These are phyloP conservation scores for Penicillium cosmopolitanum DNA, from an alignment of 495 filamentous ascomycete genomes.

Conservation along the genomic window DNA sequence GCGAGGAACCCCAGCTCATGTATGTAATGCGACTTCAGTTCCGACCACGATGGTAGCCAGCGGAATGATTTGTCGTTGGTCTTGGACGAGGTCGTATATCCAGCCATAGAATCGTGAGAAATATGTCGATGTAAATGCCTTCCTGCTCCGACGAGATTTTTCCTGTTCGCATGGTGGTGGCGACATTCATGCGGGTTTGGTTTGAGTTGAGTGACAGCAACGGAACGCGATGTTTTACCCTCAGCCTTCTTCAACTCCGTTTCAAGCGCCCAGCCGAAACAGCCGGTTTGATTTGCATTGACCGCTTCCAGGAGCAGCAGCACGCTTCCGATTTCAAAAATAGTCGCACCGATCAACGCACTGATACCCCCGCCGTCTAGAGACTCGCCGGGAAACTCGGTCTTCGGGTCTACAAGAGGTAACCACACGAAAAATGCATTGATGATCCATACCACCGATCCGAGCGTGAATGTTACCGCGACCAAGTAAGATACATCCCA, in stretches of 20 bases:
- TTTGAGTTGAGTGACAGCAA: conserved; percentile 25
- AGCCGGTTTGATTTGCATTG: conserved; percentile 66
- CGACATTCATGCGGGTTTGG: conserved; percentile 40
- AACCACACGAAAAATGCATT: conserved; percentile 72
- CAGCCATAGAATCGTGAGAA: conserved; percentile 1
- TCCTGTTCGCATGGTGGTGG: conserved; percentile 61
- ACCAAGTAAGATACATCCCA: conserved; percentile 75
- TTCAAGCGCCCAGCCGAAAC: conserved; percentile 74
- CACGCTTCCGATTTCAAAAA: conserved; percentile 69
- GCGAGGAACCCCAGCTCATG: conserved; percentile 72
- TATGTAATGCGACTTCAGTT: conserved; percentile 65
- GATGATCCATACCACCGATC: conserved; percentile 66
- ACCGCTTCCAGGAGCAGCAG: conserved; percentile 70
- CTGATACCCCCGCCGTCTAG: conserved; percentile 61
- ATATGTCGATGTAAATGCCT: conserved; percentile 6
- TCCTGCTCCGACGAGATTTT: conserved; percentile 45
- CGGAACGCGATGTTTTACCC: conserved; percentile 1
- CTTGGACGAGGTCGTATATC: conserved; percentile 18
- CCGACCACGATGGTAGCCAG: conserved; percentile 62
- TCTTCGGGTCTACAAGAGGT: conserved; percentile 56
- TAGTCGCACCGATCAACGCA: conserved; percentile 69
- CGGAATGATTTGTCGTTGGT: conserved; percentile 48
- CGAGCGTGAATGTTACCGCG: conserved; percentile 65
- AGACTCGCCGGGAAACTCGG: conserved; percentile 58
- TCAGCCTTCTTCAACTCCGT: conserved; percentile 43